Base-by-base conservation (phyloP, 2,329 filamentous ascomycete genomes). In the Colletotrichum navitas region DNA sequence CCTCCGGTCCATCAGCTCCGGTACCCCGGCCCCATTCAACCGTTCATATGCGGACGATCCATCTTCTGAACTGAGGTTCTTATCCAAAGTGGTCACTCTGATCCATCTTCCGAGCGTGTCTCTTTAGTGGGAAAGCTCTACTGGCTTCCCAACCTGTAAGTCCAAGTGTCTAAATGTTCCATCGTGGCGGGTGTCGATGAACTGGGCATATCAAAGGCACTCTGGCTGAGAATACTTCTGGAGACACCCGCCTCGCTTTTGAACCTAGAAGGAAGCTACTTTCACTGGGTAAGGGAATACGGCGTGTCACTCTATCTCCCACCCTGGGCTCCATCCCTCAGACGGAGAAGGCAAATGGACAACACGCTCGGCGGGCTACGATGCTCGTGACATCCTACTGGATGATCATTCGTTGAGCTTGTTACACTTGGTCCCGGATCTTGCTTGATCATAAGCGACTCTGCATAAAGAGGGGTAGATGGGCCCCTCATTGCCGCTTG, bases 181-280 rank as follows among this genome's bases (percentile, higher is more conserved):
- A 65, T 65, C 34, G 65, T 32, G 54, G 26, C 52, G 32, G 56
- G 52, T 34, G 36, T n/a, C 62, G 34, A 52, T 39, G 34, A 59
- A 39, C 36, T 65, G 52, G 39, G 26, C 34, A 32, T 39, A 45
- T 21, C 61, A 16, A 58, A 41, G 24, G n/a, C 18, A 14, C 16
- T 36, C 11, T 21, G 24, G n/a, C 52, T 43, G 52, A 66, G 18
- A n/a, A 29, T 54, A 21, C 34, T 45, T 59, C 36, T n/a, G 21
- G 26, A 12, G 26, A 12, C 60, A 51, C 29, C n/a, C 29, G 24
- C 60, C 60, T 52, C 34, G 36, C 21, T 32, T n/a, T 45, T n/a
- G 5, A 11, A 16, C 36, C 11, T 24, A 34, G 43, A 36, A 10
- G 43, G 24, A 26, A 7, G 61, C 36, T 43, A 66, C 36, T 32